Base-by-base conservation (phyloP, 441 rosid genomes). In the Cnidoscolus chayamansa region DNA sequence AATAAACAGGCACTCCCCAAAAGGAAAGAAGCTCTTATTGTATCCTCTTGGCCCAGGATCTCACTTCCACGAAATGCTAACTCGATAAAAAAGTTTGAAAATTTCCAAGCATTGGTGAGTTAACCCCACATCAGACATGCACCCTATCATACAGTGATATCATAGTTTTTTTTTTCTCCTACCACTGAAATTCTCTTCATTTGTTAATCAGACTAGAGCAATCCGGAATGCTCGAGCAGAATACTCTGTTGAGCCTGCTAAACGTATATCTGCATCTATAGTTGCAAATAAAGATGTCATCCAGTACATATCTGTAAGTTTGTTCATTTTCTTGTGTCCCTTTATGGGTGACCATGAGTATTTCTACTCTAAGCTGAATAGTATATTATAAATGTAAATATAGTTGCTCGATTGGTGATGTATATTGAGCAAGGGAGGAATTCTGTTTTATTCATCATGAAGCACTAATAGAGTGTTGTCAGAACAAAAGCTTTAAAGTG, bases 201-300 rank as follows among this genome's bases (percentile, higher is more conserved):
- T 53, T 71, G 19, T 68, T 71, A 65, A 49, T 60, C 79, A 94
- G 98, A 94, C 97, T 25, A 87, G 86, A 81, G 95, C 97, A 75
- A 88, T 92, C 70, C 86, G 98, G 59, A 90, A 90, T 87, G 98
- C 87, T 70, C 85, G 97, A 79, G 97, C 99, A 48, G 99, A 94
- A 86, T 94, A 90, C 76, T 85, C 96, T 43, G 96, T 94, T 80
- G 98, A 92, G 82, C 98, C 98, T 7, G 96, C 89, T 63, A 94
- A 88, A 79, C 91, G 89, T 67, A 92, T 94, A 87, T 92, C 99
- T 81, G 99, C 97, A 68, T 88, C 90, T 17, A 73, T 94, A 64
- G 94, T 92, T 77, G 99, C 92, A 70, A 89, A 84, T 72, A 71
- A 85, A 76, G 99, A 94, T 56, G 99, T 92, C 62, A 73, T 83